Conservation (phyloP, 139 green algal genomes). For the Diplosphaera chodatii region DNA sequence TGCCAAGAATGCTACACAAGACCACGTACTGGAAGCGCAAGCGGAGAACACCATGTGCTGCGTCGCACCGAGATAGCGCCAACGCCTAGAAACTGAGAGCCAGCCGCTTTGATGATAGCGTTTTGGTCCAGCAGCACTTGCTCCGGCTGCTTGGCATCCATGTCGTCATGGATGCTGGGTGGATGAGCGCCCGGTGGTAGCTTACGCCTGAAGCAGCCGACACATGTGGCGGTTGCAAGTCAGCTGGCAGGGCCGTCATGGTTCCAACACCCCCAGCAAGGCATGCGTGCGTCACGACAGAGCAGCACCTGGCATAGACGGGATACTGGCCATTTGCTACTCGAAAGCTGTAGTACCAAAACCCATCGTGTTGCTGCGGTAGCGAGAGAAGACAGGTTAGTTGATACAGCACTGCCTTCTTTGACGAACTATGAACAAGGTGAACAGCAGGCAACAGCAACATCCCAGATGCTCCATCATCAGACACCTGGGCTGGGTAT, state of each 20-base stretch:
- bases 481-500: background rate
- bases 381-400: too few species aligned
- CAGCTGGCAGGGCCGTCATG: too few species aligned
- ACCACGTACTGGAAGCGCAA: too few species aligned
- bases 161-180: background rate
- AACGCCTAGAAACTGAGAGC: background rate
- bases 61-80: background rate
- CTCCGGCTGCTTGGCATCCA: background rate
- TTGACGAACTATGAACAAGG: too few species aligned
- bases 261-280: too few species aligned
- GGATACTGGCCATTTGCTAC: background rate
- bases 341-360: background rate
- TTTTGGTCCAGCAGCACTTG: conserved; percentile 6
- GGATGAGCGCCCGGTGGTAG: background rate
- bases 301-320: background rate
- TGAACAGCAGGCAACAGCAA: too few species aligned
- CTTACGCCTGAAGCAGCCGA: background rate
- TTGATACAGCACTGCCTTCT: too few species aligned
- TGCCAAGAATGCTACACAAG: too few species aligned
- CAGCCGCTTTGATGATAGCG: background rate
- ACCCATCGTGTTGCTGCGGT: background rate
- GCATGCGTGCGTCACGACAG: too few species aligned
- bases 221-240: too few species aligned
- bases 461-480: too few species aligned
- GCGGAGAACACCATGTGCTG: background rate